A percentile compares a stretch with the other conserved stretches of the same genome.
Evolutionary conservation across 2,329 filamentous ascomycete genomes (phyloP).

Genomic region (Leptographium galeiforme): DNA sequence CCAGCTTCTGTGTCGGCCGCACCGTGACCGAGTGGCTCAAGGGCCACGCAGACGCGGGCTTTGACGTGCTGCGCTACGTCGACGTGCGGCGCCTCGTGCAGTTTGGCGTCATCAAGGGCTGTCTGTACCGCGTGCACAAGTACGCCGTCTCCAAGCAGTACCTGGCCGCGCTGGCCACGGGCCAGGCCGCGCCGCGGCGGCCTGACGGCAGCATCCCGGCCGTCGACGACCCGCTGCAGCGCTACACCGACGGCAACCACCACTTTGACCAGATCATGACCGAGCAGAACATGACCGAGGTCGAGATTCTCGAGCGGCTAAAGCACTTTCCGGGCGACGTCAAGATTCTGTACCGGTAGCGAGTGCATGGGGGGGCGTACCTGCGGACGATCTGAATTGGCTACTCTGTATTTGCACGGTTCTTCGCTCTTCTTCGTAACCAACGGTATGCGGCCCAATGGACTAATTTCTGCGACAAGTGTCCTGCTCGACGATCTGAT

Average conservation of each 20-base stretch:
- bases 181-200: constrained; percentile 27
- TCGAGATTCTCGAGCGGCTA: constrained; percentile 55
- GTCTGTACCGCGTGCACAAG: constrained; percentile 85
- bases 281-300: constrained; percentile 57
- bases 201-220: neutral
- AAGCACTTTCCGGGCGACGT: constrained; percentile 44
- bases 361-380: too few relatives aligned
- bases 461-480: too few relatives aligned
- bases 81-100: constrained; percentile 88
- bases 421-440: neutral
- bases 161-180: constrained; percentile 40
- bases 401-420: neutral
- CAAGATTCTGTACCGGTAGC: constrained; percentile 37
- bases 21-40: constrained; percentile 81
- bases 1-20: constrained; percentile 67
- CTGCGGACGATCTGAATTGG: neutral
- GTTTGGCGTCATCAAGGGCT: constrained; percentile 91
- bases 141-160: constrained; percentile 63
- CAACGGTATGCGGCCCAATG: too few relatives aligned
- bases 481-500: too few relatives aligned
- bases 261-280: constrained; percentile 74
- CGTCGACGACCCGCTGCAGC: constrained; percentile 38
- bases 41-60: constrained; percentile 51
- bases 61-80: constrained; percentile 57
- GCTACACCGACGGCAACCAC: constrained; percentile 61